Evolutionary conservation across 1,139 yeast species (phyloP), one percentile per base, ranked within the genome.

Genomic region (Suhomyces bribrorum): DNA sequence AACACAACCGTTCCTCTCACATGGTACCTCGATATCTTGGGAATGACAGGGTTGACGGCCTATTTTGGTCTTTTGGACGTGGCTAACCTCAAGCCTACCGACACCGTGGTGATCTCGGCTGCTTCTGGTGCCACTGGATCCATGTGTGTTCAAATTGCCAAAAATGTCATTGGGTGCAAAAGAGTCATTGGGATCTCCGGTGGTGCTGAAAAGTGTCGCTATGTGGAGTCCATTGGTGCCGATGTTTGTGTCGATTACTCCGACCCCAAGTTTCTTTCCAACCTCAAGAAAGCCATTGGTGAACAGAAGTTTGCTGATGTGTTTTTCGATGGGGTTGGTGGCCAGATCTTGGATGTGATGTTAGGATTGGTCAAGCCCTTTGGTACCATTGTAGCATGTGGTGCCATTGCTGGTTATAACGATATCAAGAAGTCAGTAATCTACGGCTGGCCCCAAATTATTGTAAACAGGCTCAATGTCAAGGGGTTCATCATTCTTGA

Each of bases 241-340:
- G 65, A 62, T 43, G 44, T 40, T 30, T 64, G 73, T 38, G 69
- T 81, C 37, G 80, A 81, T 57, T 82, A 82, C 63, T 75, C 71
- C 43, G 72, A 71, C 35, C 56, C 69, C 2, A 59, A 68, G 20
- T 77, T 72, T 52, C 56, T 63, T 39, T 54, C 64, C 29, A 62
- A 77, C 39, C 66, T 81, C 45, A 43, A 54, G 11, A 59, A 67
- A 18, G 77, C 73, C 17, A 61, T 77, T 26, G 81, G 43, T 5
- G 32, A 36, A 27, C 36, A 43, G 7, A 53, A 52, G 18, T 35
- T 24, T 20, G 39, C 38, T 34, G 81, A 79, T 47, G 57, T 56
- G 12, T 56, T 38, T 41, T 59, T 50, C 30, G 62, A 59, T 37
- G 53, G 56, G 31, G 62, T 57, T 14, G 62, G 63, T 8, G 62